Evolutionary conservation across 352 stramenopile species (phyloP).

Genomic region (Phytophthora niederhauseri): DNA sequence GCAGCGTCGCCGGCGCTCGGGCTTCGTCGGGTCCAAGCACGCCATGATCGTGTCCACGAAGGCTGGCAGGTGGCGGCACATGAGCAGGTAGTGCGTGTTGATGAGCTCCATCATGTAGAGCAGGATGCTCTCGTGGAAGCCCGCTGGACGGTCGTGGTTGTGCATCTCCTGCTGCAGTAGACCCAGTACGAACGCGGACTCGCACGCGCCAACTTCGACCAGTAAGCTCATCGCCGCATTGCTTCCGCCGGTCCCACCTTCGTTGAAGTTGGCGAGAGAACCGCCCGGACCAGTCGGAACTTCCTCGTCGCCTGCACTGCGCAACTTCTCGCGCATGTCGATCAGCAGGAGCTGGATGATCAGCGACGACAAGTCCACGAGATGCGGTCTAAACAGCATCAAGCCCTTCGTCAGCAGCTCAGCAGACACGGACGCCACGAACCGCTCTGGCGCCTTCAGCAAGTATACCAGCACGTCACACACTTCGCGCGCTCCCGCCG

Average conservation of each 20-base stretch:
- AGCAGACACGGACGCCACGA: constrained; percentile 69
- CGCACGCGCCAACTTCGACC: constrained; percentile 79
- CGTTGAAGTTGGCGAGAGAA: constrained; percentile 34
- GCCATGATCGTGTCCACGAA: constrained; percentile 89
- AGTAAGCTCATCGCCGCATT: constrained; percentile 78
- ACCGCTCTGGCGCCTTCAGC: constrained; percentile 56
- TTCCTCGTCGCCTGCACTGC: constrained; percentile 31
- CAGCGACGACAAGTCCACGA: constrained; percentile 80
- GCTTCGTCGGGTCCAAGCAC: constrained; percentile 86
- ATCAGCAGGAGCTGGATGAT: constrained; percentile 77
- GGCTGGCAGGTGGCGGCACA: constrained; percentile 82
- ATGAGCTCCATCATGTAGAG: constrained; percentile 84
- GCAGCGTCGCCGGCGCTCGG: constrained; percentile 77
- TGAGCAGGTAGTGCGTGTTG: constrained; percentile 82
- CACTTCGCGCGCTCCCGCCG: constrained; percentile 73
- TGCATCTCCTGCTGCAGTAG: constrained; percentile 88
- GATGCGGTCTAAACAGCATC: constrained; percentile 83
- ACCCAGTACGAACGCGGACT: constrained; percentile 77
- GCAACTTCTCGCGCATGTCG: constrained; percentile 76
- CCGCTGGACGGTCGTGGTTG: constrained; percentile 65
- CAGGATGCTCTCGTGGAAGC: constrained; percentile 78
- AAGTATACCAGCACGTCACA: constrained; percentile 79
- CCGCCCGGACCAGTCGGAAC: constrained; percentile 36
- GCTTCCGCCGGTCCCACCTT: constrained; percentile 56
- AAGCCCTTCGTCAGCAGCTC: constrained; percentile 84